Percentiles rank a stretch among this genome's conserved stretches.
These are phyloP conservation scores for Candida albicans DNA, from an alignment of 1,139 yeast genomes.

Conservation along the genomic window DNA sequence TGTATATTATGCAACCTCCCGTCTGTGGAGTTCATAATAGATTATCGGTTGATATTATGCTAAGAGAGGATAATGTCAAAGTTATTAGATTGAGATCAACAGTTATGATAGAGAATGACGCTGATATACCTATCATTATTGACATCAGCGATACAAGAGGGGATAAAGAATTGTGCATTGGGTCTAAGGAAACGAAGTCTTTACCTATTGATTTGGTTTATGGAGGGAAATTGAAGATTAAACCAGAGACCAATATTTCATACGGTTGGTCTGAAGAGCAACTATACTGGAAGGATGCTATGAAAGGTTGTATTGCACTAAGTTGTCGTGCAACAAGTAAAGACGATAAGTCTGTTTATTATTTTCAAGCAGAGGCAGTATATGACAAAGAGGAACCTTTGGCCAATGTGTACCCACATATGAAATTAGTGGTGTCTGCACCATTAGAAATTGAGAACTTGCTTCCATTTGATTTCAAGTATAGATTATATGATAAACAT, in stretches of 20 bases:
- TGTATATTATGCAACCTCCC: conserved; percentile 68
- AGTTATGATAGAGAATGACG: conserved; percentile 64
- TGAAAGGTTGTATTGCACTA: conserved; percentile 53
- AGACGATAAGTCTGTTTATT: conserved; percentile 49
- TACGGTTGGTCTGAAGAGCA: conserved; percentile 68
- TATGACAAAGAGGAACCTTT: conserved; percentile 67
- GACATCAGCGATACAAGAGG: conserved; percentile 25
- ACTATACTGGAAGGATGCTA: conserved; percentile 66
- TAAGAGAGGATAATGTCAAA: conserved; percentile 79
- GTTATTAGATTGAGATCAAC: conserved; percentile 76
- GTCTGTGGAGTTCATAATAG: conserved; percentile 67
- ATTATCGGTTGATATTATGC: conserved; percentile 64
- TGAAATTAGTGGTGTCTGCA: conserved; percentile 76
- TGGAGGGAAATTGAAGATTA: conserved; percentile 54
- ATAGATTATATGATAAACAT: conserved; percentile 75
- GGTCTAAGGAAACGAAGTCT: conserved; percentile 57
- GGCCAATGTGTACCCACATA: conserved; percentile 77
- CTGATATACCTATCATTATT: conserved; percentile 59
- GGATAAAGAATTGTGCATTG: conserved; percentile 35
- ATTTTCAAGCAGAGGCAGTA: conserved; percentile 73
- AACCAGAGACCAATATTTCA: conserved; percentile 55
- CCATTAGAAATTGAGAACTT: conserved; percentile 85
- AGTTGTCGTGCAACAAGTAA: conserved; percentile 52
- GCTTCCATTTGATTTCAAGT: conserved; percentile 78
- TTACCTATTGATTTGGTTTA: conserved; percentile 75